Conservation (phyloP, 106 monocot genomes). For the Dioscorea dumetorum region DNA sequence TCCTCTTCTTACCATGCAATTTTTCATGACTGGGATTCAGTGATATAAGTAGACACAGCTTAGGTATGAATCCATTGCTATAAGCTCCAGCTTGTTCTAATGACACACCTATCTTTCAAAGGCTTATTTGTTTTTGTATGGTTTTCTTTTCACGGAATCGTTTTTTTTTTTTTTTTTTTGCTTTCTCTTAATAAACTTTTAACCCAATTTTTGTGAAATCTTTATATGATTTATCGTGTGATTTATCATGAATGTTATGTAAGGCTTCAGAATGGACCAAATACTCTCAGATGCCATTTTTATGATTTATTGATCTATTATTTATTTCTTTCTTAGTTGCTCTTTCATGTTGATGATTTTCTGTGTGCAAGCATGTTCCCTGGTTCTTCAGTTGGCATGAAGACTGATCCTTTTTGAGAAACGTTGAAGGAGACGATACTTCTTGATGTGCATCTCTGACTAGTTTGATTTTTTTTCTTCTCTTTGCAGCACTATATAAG, state of each 20-base stretch:
- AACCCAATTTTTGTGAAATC: no score
- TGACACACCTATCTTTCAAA: no score
- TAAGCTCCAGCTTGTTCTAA: neutral
- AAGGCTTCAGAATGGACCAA: no score
- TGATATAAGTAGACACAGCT: neutral
- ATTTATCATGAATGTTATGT: no score
- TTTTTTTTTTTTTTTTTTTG: no score
- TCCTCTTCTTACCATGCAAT: neutral
- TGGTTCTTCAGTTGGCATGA: neutral
- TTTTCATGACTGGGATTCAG: neutral
- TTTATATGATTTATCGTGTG: no score
- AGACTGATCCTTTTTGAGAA: neutral
- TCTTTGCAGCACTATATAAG: constrained; percentile 60
- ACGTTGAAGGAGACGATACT: neutral
- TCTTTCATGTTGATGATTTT: neutral
- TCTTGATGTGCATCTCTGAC: neutral
- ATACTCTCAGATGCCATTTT: neutral
- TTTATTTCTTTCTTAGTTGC: neutral
- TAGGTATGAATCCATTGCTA: no score
- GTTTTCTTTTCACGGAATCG: no score
- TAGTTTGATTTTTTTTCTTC: neutral
- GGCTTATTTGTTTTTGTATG: no score
- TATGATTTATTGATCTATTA: neutral
- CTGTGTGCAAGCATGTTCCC: neutral
- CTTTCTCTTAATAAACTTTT: no score